These are phyloP conservation scores for Asterophora lycoperdoides DNA, from an alignment of 768 basidiomycete species.

Conservation along the genomic window DNA sequence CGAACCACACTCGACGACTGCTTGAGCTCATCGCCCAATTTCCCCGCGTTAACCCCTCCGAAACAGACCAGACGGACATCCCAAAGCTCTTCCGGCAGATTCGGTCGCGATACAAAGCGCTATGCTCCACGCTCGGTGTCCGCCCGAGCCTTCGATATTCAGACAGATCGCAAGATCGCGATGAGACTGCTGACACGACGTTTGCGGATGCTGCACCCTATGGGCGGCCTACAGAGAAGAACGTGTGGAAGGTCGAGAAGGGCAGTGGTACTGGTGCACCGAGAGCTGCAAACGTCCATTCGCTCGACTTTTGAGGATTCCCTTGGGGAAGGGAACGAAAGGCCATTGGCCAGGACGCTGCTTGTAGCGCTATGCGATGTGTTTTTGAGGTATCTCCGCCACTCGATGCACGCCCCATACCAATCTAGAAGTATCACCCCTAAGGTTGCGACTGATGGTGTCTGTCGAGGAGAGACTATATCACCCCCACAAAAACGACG, in stretches of 20 bases:
- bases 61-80: constrained; percentile 56
- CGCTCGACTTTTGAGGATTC: constrained; percentile 13
- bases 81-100: constrained; percentile 77
- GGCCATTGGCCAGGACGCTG: too few species aligned
- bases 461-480: too few species aligned
- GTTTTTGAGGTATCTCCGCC: too few species aligned
- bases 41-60: constrained; percentile 71
- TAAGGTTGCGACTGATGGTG: too few species aligned
- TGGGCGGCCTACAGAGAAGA: background rate
- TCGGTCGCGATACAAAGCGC: constrained; percentile 79
- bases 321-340: background rate
- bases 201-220: constrained; percentile 5
- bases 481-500: background rate
- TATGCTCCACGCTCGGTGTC: constrained; percentile 80
- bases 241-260: constrained; percentile 12
- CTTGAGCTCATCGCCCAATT: constrained; percentile 71
- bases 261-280: background rate
- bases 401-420: too few species aligned
- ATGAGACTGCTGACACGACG: constrained; percentile 11
- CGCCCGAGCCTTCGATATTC: constrained; percentile 38
- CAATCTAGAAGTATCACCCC: too few species aligned
- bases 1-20: constrained; percentile 63
- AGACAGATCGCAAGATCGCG: constrained; percentile 20
- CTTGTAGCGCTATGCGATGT: too few species aligned
- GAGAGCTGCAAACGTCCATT: constrained; percentile 5